phyloP scores from a whole-genome alignment of 306 rosid species.

The Datisca glomerata region DNA sequence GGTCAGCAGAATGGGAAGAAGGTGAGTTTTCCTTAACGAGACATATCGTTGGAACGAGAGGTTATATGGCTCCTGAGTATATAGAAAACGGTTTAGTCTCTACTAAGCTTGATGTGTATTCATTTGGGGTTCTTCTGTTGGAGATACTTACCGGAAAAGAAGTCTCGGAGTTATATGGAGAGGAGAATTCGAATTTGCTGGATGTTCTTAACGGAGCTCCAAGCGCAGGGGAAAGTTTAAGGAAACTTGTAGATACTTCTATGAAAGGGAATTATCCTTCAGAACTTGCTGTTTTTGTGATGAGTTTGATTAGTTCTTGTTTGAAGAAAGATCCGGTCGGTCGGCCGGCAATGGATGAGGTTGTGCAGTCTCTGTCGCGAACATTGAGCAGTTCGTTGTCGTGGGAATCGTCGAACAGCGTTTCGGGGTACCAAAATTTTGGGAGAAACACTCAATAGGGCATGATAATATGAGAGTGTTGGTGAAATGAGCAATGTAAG shows the following conservation, averaged over 20 bases:
- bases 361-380: constrained; percentile 44
- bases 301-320: constrained; percentile 36
- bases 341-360: constrained; percentile 64
- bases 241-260: constrained; percentile 44
- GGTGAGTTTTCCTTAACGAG: constrained; percentile 49
- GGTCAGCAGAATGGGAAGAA: constrained; percentile 32
- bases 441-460: too few species aligned
- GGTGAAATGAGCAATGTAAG: too few species aligned
- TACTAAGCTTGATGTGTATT: constrained; percentile 66
- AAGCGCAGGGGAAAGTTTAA: constrained; percentile 29
- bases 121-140: constrained; percentile 61
- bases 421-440: background rate
- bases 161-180: constrained; percentile 25
- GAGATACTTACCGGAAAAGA: constrained; percentile 73
- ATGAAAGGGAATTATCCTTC: constrained; percentile 37
- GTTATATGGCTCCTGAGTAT: constrained; percentile 92
- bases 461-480: too few species aligned
- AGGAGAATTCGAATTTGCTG: constrained; percentile 24
- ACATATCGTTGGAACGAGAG: constrained; percentile 82
- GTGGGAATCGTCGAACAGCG: constrained; percentile 43
- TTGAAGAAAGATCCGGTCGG: constrained; percentile 38
- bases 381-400: constrained; percentile 44
- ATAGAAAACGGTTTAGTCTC: constrained; percentile 73
- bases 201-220: constrained; percentile 20
- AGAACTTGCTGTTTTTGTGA: constrained; percentile 40